phyloP scores from a whole-genome alignment of 768 basidiomycete genomes.

The Serendipita vermifera region DNA sequence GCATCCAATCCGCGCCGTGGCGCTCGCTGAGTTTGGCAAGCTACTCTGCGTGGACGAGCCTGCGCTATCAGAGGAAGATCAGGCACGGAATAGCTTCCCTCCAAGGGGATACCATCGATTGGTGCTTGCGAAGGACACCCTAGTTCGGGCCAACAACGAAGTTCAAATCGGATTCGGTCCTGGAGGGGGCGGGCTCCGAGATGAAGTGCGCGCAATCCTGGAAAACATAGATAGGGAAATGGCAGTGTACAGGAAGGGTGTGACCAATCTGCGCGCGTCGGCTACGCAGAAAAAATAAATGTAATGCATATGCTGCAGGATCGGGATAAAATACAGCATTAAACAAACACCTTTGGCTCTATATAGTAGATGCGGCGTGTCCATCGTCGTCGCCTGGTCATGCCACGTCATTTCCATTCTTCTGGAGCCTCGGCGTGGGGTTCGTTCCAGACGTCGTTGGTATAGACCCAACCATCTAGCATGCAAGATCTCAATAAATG shows the following conservation, averaged over 20 bases:
- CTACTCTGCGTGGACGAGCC: constrained; percentile 69
- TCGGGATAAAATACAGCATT: not conserved
- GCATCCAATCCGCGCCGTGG: constrained; percentile 67
- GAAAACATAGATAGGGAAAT: not conserved
- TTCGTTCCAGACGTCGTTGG: constrained; percentile 61
- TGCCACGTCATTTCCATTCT: constrained; percentile 30
- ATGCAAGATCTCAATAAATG: not conserved
- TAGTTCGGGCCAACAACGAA: constrained; percentile 48
- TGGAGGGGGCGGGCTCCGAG: constrained; percentile 33
- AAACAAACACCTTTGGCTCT: not conserved
- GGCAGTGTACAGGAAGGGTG: not conserved
- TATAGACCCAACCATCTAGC: constrained; percentile 70
- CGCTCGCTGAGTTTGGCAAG: constrained; percentile 69
- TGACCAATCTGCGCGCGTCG: not conserved
- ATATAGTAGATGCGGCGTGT: constrained; percentile 47
- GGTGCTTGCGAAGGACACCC: constrained; percentile 48
- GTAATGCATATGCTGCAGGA: not conserved
- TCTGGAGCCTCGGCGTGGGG: constrained; percentile 30
- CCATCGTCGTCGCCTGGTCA: constrained; percentile 63
- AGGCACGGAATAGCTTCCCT: constrained; percentile 33
- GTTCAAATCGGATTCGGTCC: constrained; percentile 59
- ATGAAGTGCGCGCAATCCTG: not conserved
- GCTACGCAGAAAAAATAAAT: constrained; percentile 4
- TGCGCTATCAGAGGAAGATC: constrained; percentile 27
- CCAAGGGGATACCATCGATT: constrained; percentile 55